phyloP scores from a whole-genome alignment of 2,329 filamentous ascomycete species.

The Dactylellina leptospora region DNA sequence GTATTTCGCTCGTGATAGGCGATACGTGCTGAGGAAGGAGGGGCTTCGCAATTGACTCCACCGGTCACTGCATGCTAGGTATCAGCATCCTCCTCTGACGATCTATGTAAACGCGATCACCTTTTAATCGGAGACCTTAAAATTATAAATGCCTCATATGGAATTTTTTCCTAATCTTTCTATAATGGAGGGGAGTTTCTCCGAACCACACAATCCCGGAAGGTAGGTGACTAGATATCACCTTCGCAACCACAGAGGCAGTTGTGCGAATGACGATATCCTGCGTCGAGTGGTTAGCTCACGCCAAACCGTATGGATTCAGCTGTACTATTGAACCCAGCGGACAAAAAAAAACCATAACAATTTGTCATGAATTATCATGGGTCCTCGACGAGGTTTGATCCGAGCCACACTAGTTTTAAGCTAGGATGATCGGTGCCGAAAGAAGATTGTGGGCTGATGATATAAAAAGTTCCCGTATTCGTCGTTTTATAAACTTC shows the following conservation, averaged over 20 bases:
- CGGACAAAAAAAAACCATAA: neutral
- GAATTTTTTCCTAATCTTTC: too few species aligned
- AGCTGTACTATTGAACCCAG: neutral
- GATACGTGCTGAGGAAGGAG: neutral
- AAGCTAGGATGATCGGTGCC: slow-evolving; percentile 7
- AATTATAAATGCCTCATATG: slow-evolving; percentile 19
- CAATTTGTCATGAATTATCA: slow-evolving; percentile 11
- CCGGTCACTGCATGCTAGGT: neutral
- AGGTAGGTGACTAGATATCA: neutral
- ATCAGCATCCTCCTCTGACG: slow-evolving; percentile 2
- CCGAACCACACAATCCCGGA: slow-evolving; percentile 2
- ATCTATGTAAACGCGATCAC: slow-evolving; percentile 2
- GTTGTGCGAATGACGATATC: neutral
- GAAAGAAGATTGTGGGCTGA: neutral
- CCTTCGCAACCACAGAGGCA: neutral
- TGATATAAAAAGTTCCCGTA: slow-evolving; percentile 15
- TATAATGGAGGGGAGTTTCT: slow-evolving; percentile 6
- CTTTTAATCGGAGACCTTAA: neutral
- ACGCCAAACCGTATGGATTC: too few species aligned
- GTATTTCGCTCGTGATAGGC: slow-evolving; percentile 21
- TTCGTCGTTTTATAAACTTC: slow-evolving; percentile 21
- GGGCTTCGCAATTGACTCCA: neutral
- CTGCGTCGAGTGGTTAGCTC: neutral
- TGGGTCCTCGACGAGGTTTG: neutral
- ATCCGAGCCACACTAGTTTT: neutral